These are phyloP conservation scores for Scheffersomyces ergatensis DNA, from an alignment of 805 yeast genomes.

Conservation along the genomic window DNA sequence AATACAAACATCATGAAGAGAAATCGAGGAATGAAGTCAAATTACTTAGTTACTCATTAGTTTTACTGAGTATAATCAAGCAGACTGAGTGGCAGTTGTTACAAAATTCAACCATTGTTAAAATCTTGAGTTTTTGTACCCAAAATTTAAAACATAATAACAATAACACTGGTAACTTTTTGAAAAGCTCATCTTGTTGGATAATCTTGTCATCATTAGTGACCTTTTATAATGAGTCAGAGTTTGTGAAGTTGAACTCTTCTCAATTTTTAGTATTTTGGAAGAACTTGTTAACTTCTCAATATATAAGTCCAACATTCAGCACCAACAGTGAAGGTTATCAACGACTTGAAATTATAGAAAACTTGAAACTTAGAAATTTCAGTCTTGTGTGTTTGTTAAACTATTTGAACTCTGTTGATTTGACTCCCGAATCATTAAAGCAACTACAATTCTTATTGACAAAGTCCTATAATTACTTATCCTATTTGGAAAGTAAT, in stretches of 20 bases:
- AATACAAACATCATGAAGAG: slow-evolving; percentile 16
- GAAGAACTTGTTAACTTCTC: slow-evolving; percentile 44
- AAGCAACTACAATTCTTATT: slow-evolving; percentile 41
- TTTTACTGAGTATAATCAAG: slow-evolving; percentile 32
- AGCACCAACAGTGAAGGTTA: slow-evolving; percentile 12
- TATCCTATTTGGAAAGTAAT: slow-evolving; percentile 38
- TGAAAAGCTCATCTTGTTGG: slow-evolving; percentile 39
- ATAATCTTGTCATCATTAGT: slow-evolving; percentile 38
- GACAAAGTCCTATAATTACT: slow-evolving; percentile 38
- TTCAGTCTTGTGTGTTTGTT: slow-evolving; percentile 37
- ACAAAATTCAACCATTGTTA: slow-evolving; percentile 39
- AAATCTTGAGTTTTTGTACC: slow-evolving; percentile 43
- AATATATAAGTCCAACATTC: slow-evolving; percentile 25
- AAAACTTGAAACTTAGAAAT: slow-evolving; percentile 35
- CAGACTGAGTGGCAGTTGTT: slow-evolving; percentile 32
- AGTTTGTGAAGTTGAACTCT: slow-evolving; percentile 41
- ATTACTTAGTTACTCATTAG: slow-evolving; percentile 32
- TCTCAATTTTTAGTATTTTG: slow-evolving; percentile 44
- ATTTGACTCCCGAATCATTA: slow-evolving; percentile 36
- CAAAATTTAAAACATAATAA: slow-evolving; percentile 40
- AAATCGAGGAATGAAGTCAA: slow-evolving; percentile 9
- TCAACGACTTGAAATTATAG: slow-evolving; percentile 26
- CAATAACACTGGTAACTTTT: slow-evolving; percentile 14
- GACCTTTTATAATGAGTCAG: slow-evolving; percentile 38
- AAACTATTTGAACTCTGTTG: slow-evolving; percentile 36